phyloP scores from a whole-genome alignment of 1,284 basidiomycete genomes.

The Cerrena zonata region DNA sequence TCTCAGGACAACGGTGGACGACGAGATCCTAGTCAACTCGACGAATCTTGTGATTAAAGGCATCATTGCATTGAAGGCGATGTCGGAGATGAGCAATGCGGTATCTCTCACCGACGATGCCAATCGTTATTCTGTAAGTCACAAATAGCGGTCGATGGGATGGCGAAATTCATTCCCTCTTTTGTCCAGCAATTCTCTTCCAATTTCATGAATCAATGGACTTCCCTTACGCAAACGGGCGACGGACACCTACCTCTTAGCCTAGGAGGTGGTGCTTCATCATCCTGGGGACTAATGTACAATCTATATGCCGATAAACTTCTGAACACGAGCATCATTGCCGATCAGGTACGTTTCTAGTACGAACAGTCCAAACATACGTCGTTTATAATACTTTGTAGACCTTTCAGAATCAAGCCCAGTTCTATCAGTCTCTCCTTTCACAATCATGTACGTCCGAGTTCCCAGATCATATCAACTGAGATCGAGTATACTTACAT shows the following conservation, averaged over 20 bases:
- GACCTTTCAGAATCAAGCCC: background rate
- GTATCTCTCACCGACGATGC: background rate
- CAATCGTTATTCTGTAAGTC: background rate
- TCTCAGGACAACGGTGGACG: conserved; percentile 7
- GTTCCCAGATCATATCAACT: too few species aligned
- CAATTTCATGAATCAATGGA: conserved; percentile 20
- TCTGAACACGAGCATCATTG: conserved; percentile 27
- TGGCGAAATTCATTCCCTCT: too few species aligned
- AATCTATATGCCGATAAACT: conserved; percentile 63
- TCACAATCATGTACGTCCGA: background rate
- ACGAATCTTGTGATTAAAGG: conserved; percentile 73
- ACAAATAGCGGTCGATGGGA: too few species aligned
- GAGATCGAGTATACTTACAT: background rate
- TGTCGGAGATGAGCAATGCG: conserved; percentile 41
- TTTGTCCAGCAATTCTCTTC: conserved; percentile 12
- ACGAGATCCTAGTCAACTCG: conserved; percentile 48
- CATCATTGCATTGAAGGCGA: conserved; percentile 60
- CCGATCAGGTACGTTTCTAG: conserved; percentile 17
- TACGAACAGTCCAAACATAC: too few species aligned
- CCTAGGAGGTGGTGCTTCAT: conserved; percentile 37
- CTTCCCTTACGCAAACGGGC: conserved; percentile 33
- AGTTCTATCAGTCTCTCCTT: background rate
- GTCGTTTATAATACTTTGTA: background rate
- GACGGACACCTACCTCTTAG: conserved; percentile 28
- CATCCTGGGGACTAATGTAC: conserved; percentile 55